Conservation (phyloP, 78 protist genomes). For the Cyanophora paradoxa region DNA sequence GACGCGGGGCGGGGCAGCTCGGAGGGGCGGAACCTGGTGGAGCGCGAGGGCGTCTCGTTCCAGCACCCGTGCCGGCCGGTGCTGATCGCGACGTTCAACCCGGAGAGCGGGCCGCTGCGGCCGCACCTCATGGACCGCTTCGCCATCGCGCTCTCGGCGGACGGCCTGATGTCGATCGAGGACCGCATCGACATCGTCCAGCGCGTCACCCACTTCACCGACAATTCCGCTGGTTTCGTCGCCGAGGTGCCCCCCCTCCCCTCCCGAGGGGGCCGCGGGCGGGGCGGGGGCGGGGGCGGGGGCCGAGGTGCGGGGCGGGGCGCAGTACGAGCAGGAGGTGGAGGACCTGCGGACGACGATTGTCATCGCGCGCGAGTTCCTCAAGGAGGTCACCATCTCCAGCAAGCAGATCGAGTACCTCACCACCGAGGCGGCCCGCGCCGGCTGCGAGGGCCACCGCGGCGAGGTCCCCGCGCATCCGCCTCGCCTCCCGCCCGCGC, state of each 20-base stretch:
- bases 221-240: too few species aligned
- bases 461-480: too few species aligned
- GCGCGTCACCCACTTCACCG: background rate
- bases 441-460: slow-evolving; percentile 24
- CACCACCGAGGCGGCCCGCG: slow-evolving; percentile 24
- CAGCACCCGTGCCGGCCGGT: slow-evolving; percentile 37
- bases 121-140: slow-evolving; percentile 37
- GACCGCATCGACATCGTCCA: slow-evolving; percentile 24
- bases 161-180: slow-evolving; percentile 6
- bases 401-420: slow-evolving; percentile 4
- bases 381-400: background rate
- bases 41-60: slow-evolving; percentile 33
- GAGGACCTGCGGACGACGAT: slow-evolving; percentile 4
- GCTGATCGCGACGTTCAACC: slow-evolving; percentile 43
- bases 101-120: slow-evolving; percentile 31
- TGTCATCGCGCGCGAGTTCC: slow-evolving; percentile 31
- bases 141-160: slow-evolving; percentile 29
- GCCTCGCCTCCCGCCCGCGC: too few species aligned
- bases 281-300: too few species aligned
- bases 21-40: slow-evolving; percentile 23
- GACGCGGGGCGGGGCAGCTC: too few species aligned
- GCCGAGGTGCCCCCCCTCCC: too few species aligned
- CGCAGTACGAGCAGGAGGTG: too few species aligned
- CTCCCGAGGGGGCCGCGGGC: too few species aligned
- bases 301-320: too few species aligned